Evolutionary conservation across 2,329 filamentous ascomycete species (phyloP).

Genomic region (Lachnellula subtilissima): DNA sequence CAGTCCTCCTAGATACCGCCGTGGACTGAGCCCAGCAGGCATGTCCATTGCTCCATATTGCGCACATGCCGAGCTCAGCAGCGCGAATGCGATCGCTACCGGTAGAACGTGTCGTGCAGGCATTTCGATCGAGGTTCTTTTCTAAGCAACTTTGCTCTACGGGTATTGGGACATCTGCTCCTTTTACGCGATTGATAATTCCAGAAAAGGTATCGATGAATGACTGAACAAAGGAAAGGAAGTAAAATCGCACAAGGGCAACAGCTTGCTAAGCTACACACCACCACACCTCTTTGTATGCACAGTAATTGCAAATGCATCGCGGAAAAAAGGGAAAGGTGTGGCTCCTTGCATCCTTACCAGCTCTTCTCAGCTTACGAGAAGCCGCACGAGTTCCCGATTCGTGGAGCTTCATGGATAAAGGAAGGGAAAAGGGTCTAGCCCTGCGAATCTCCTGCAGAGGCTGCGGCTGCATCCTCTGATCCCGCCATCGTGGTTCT

Average conservation of each 20-base stretch:
- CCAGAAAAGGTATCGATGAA: not conserved
- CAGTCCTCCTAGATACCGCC: slow-evolving; percentile 22
- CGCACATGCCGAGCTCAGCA: slow-evolving; percentile 8
- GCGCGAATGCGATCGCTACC: slow-evolving; percentile 1
- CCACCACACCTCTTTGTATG: not conserved
- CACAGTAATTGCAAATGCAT: not conserved
- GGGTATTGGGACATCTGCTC: not conserved
- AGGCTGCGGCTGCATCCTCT: not conserved
- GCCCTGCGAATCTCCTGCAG: not conserved
- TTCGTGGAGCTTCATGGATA: not conserved
- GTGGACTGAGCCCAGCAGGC: slow-evolving; percentile 19
- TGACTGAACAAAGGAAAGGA: not conserved
- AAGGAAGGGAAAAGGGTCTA: not conserved
- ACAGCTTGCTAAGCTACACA: not conserved
- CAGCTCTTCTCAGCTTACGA: not conserved
- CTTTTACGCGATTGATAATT: not conserved
- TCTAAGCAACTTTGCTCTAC: not conserved
- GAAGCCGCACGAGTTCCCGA: not conserved
- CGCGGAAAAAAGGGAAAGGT: not conserved
- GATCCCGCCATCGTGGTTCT: not conserved
- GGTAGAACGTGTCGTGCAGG: slow-evolving; percentile 4
- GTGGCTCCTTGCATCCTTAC: not conserved
- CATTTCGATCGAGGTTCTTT: slow-evolving; percentile 5
- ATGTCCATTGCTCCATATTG: slow-evolving; percentile 22
- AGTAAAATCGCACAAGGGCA: not conserved